Percentiles rank a stretch among this genome's conserved stretches.
Evolutionary conservation across 495 filamentous ascomycete genomes (phyloP).

Genomic region (Acidiella bohemica): DNA sequence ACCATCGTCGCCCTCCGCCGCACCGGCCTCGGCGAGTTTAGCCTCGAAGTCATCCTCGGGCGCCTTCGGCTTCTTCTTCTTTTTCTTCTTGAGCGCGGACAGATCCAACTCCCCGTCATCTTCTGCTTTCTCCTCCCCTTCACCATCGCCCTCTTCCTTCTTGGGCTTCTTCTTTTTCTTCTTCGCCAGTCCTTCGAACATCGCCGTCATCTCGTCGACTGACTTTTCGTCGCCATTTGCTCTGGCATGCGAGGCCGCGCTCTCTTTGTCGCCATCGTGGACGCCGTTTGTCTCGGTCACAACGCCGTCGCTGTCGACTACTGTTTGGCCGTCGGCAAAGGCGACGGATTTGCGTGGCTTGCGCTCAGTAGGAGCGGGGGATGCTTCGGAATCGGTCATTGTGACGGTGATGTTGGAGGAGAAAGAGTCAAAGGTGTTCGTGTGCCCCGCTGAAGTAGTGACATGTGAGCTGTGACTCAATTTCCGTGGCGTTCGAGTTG

Average conservation of each 20-base stretch:
- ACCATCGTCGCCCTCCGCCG: slow-evolving; percentile 37
- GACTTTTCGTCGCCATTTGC: slow-evolving; percentile 40
- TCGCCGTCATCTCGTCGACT: slow-evolving; percentile 57
- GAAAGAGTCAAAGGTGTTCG: background rate
- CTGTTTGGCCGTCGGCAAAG: slow-evolving; percentile 69
- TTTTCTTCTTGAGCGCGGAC: slow-evolving; percentile 76
- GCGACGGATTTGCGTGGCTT: slow-evolving; percentile 80
- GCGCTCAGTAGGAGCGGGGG: too few relatives aligned
- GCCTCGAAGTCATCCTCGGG: slow-evolving; percentile 62
- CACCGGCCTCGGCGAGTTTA: slow-evolving; percentile 62
- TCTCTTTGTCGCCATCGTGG: slow-evolving; percentile 41
- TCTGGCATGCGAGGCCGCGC: slow-evolving; percentile 36
- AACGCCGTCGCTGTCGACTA: slow-evolving; percentile 74
- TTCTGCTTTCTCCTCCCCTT: slow-evolving; percentile 44
- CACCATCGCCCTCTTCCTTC: slow-evolving; percentile 42
- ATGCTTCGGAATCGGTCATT: slow-evolving; percentile 36
- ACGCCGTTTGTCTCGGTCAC: slow-evolving; percentile 47
- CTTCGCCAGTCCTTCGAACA: slow-evolving; percentile 78
- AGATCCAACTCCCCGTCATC: slow-evolving; percentile 61
- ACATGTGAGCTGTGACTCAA: background rate
- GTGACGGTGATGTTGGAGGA: slow-evolving; percentile 22
- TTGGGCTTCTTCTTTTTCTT: slow-evolving; percentile 78
- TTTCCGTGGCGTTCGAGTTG: background rate
- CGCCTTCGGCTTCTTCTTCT: slow-evolving; percentile 77
- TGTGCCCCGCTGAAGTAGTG: background rate